Conservation (phyloP, 805 yeast species). For the Monosporozyma aerobia region DNA sequence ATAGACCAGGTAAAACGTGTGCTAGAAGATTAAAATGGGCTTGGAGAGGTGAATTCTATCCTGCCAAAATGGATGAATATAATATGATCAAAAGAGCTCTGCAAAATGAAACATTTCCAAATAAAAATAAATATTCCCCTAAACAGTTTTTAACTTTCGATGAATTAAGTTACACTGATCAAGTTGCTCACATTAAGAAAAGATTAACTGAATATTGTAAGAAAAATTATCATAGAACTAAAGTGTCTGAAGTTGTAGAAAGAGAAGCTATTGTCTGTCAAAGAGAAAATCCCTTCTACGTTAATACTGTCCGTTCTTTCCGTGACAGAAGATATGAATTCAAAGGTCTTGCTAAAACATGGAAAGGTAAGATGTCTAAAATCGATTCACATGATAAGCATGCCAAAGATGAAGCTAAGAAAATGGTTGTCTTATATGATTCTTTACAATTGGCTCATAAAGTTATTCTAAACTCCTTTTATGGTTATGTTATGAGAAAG, state of each 20-base stretch:
- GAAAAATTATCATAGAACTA: slow-evolving; percentile 74
- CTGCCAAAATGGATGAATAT: slow-evolving; percentile 86
- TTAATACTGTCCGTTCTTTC: slow-evolving; percentile 85
- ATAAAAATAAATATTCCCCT: slow-evolving; percentile 44
- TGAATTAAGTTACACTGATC: slow-evolving; percentile 68
- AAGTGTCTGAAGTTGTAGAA: slow-evolving; percentile 73
- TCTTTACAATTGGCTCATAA: slow-evolving; percentile 95
- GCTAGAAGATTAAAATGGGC: slow-evolving; percentile 91
- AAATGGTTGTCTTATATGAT: slow-evolving; percentile 89
- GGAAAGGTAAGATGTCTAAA: slow-evolving; percentile 73
- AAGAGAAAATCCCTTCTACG: slow-evolving; percentile 94
- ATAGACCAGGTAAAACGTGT: slow-evolving; percentile 88
- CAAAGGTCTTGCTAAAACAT: slow-evolving; percentile 84
- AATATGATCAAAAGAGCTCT: slow-evolving; percentile 79
- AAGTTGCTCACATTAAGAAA: slow-evolving; percentile 64
- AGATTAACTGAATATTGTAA: slow-evolving; percentile 75
- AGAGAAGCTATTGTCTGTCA: slow-evolving; percentile 94
- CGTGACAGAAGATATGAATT: slow-evolving; percentile 95
- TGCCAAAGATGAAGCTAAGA: slow-evolving; percentile 78
- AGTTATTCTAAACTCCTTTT: slow-evolving; percentile 90
- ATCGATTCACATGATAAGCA: slow-evolving; percentile 46
- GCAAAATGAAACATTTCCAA: slow-evolving; percentile 69
- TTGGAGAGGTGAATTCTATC: slow-evolving; percentile 95
- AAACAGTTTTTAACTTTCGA: slow-evolving; percentile 58
- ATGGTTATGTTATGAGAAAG: slow-evolving; percentile 97